Evolutionary conservation across 2,329 filamentous ascomycete genomes (phyloP), one percentile per base, ranked within the genome.

Genomic region (Bipolaris oryzae): DNA sequence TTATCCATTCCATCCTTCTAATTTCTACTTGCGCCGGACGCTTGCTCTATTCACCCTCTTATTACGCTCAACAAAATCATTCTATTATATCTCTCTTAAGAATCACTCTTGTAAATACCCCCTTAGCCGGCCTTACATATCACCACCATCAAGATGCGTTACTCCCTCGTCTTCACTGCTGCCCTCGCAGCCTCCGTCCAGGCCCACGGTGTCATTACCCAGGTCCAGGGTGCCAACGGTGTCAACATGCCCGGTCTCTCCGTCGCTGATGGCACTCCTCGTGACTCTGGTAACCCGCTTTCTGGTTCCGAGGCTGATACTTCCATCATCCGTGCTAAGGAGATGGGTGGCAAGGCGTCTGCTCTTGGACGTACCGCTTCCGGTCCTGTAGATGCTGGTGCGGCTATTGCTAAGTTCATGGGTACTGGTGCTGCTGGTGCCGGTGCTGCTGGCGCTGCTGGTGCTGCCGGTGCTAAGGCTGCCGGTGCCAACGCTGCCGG

Each of bases 241-340:
- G 85, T 88, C 41, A 80, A 72, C 61, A 87, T 88, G 85, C 84
- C 85, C 33, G 85, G 83, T 72, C 81, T 88, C 45, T 82, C 82
- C 15, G 77, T 89, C 62, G 79, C 80, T 44, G 87, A 89, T 59
- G 87, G 86, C 67, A 89, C 87, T 60, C 87, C 87, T 48, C 86
- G 87, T 69, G 86, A 89, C 76, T 89, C 87, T 74, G 79, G 84
- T 48, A 79, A 78, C 66, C 85, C 87, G 64, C 61, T 73, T 43
- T 89, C 86, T 70, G 87, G 87, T 56, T 82, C 87, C n/a, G 83
- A 89, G 73, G 85, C 83, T 57, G 87, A 90, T 70, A 89, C 87
- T n/a, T 81, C 87, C 73, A 88, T 89, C 79, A 88, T 89, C 75
- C 84, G 87, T 35, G 76, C 83, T 58, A 75, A 78, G 11, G 87